A percentile compares a stretch with the other conserved stretches of the same genome.
Conservation (phyloP, 306 rosid genomes). For the Trichosanthes truncata region DNA sequence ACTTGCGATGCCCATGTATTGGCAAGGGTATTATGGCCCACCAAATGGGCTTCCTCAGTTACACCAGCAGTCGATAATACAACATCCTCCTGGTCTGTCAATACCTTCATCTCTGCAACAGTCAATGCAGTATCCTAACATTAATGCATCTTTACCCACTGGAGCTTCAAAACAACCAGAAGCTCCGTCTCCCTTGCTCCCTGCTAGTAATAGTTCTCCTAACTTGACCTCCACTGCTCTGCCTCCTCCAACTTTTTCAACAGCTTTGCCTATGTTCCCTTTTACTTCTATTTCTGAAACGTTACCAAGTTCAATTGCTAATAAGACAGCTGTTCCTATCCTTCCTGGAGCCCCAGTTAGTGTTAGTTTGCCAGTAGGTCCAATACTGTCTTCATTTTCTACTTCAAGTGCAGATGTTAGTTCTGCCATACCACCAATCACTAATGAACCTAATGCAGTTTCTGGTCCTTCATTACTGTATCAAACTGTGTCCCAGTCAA, state of each 20-base stretch:
- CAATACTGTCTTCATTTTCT: slow-evolving; percentile 20
- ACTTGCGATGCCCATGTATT: slow-evolving; percentile 80
- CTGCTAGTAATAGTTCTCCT: slow-evolving; percentile 28
- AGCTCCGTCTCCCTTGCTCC: slow-evolving; percentile 36
- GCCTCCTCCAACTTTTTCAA: slow-evolving; percentile 24
- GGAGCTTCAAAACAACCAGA: slow-evolving; percentile 58
- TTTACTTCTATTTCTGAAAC: slow-evolving; percentile 37
- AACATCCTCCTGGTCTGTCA: slow-evolving; percentile 66
- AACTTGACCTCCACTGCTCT: slow-evolving; percentile 33
- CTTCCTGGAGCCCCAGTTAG: slow-evolving; percentile 27
- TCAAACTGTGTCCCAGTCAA: slow-evolving; percentile 45
- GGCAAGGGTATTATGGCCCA: slow-evolving; percentile 95
- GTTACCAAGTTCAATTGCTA: slow-evolving; percentile 30
- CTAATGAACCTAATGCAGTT: slow-evolving; percentile 38
- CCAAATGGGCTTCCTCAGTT: slow-evolving; percentile 67
- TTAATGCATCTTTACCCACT: slow-evolving; percentile 41
- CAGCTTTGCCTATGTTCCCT: not conserved
- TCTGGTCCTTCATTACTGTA: slow-evolving; percentile 31
- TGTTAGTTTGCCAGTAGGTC: slow-evolving; percentile 26
- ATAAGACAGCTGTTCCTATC: slow-evolving; percentile 35
- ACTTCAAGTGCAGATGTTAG: slow-evolving; percentile 37
- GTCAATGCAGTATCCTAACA: slow-evolving; percentile 64
- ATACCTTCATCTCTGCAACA: slow-evolving; percentile 68
- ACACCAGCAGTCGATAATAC: slow-evolving; percentile 70
- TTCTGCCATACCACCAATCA: slow-evolving; percentile 26